Conservation (phyloP, 2,329 filamentous ascomycete genomes). For the Aureobasidium sp. region DNA sequence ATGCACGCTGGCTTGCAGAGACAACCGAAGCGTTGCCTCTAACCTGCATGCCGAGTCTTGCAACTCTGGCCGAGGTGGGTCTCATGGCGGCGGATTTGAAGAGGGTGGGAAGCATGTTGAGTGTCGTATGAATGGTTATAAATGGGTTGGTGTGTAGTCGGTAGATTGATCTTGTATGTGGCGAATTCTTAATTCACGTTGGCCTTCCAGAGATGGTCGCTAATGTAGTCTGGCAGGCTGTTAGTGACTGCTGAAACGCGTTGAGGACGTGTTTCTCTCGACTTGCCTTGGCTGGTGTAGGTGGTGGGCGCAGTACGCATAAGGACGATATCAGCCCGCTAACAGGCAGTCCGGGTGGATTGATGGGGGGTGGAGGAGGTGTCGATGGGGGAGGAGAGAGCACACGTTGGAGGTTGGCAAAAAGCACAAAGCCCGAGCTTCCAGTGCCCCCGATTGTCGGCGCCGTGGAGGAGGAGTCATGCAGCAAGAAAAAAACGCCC, state of each 20-base stretch:
- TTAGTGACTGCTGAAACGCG: slow-evolving; percentile 16
- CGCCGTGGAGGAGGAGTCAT: neutral
- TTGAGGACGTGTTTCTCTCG: neutral
- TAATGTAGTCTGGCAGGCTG: slow-evolving; percentile 50
- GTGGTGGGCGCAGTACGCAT: slow-evolving; percentile 44
- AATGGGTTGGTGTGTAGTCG: slow-evolving; percentile 18
- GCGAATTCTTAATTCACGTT: slow-evolving; percentile 48
- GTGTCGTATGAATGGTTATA: slow-evolving; percentile 20
- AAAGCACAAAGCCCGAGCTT: neutral
- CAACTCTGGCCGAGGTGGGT: slow-evolving; percentile 36
- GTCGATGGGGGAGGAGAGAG: neutral
- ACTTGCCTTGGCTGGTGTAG: slow-evolving; percentile 46
- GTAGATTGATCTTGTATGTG: slow-evolving; percentile 17
- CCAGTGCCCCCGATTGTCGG: neutral
- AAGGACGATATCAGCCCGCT: slow-evolving; percentile 14
- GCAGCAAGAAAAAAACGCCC: neutral
- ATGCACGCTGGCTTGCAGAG: slow-evolving; percentile 61
- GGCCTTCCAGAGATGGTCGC: slow-evolving; percentile 63
- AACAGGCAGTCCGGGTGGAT: slow-evolving; percentile 12
- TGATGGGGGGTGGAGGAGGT: slow-evolving; percentile 1
- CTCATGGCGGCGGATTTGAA: slow-evolving; percentile 39
- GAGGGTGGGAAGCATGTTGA: slow-evolving; percentile 48
- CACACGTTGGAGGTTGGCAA: neutral
- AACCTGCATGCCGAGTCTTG: slow-evolving; percentile 39
- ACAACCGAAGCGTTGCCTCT: slow-evolving; percentile 54